Evolutionary conservation across 805 yeast species (phyloP).

Genomic region (Kluyveromyces lactis): DNA sequence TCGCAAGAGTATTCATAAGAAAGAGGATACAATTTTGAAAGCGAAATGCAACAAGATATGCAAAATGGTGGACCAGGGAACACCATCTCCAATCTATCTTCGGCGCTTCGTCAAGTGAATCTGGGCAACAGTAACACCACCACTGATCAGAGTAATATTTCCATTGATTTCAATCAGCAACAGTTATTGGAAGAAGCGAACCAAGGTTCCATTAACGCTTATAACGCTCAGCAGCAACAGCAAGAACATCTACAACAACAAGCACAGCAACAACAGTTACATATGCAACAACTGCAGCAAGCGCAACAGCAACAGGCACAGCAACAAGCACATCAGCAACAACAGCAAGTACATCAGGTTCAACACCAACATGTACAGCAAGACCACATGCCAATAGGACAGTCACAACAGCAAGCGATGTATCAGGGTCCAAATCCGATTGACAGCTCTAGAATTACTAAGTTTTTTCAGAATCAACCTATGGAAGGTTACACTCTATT

Average conservation of each 20-base stretch:
- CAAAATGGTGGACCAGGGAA: constrained; percentile 2
- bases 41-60: constrained; percentile 3
- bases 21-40: no score
- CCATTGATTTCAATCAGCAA: constrained; percentile 15
- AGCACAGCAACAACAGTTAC: constrained; percentile 6
- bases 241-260: constrained; percentile 4
- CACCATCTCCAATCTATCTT: constrained; percentile 28
- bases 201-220: constrained; percentile 8
- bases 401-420: constrained; percentile 15
- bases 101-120: constrained; percentile 29
- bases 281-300: constrained; percentile 6
- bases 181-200: constrained; percentile 9
- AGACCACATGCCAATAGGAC: constrained; percentile 15
- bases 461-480: constrained; percentile 71
- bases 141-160: constrained; percentile 24
- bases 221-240: constrained; percentile 19
- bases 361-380: constrained; percentile 12
- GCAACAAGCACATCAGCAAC: constrained; percentile 13
- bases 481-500: constrained; percentile 74
- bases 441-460: constrained; percentile 52
- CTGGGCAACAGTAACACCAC: constrained; percentile 23
- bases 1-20: no score
- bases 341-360: constrained; percentile 9
- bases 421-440: constrained; percentile 17
- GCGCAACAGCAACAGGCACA: constrained; percentile 12